These are phyloP conservation scores for Candida silvicultrix DNA, from an alignment of 805 yeast species.

Conservation along the genomic window DNA sequence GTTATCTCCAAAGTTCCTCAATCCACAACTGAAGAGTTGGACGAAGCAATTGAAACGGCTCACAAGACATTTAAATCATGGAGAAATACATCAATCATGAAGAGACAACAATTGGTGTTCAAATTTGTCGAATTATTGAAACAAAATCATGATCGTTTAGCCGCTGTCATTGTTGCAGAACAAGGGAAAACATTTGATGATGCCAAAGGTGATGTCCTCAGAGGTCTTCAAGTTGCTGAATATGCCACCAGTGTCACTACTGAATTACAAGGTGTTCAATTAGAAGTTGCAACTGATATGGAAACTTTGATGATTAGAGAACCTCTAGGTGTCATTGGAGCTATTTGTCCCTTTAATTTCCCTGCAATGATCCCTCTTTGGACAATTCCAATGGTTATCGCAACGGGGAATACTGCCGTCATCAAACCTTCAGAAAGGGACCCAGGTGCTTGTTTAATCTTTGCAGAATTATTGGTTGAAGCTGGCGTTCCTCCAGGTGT, in stretches of 20 bases:
- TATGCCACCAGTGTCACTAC: constrained; percentile 61
- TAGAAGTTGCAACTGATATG: constrained; percentile 70
- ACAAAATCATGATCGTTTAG: constrained; percentile 61
- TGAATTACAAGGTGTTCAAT: constrained; percentile 54
- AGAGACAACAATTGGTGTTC: constrained; percentile 59
- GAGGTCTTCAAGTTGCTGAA: constrained; percentile 78
- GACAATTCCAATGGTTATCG: constrained; percentile 48
- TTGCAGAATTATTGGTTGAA: constrained; percentile 60
- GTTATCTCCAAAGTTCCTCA: constrained; percentile 67
- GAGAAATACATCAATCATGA: constrained; percentile 33
- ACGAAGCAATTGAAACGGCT: constrained; percentile 58
- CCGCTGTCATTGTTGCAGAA: constrained; percentile 57
- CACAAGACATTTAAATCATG: constrained; percentile 46
- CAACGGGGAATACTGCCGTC: constrained; percentile 69
- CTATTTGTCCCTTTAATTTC: constrained; percentile 78
- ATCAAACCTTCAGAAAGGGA: constrained; percentile 68
- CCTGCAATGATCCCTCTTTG: constrained; percentile 74
- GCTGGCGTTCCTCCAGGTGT: constrained; percentile 76
- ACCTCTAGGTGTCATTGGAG: constrained; percentile 69
- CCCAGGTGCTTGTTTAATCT: constrained; percentile 70
- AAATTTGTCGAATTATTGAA: constrained; percentile 59
- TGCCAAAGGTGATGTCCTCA: constrained; percentile 67
- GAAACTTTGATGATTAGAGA: constrained; percentile 68
- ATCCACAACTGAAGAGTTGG: constrained; percentile 55
- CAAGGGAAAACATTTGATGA: constrained; percentile 75